These are phyloP conservation scores for Scheffersomyces titani DNA, from an alignment of 1,139 yeast genomes.

Conservation along the genomic window DNA sequence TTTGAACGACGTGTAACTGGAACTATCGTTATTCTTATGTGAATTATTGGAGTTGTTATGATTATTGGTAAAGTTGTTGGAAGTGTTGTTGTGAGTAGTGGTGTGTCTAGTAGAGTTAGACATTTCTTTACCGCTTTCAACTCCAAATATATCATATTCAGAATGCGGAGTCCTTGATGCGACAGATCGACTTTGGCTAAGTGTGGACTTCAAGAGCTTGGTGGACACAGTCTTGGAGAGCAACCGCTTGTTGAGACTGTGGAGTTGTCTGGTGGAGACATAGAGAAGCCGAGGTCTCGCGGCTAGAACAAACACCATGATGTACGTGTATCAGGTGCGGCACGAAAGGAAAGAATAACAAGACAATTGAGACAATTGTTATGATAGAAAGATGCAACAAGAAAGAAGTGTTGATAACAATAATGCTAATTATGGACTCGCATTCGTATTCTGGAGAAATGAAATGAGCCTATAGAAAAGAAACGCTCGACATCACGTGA, in stretches of 20 bases:
- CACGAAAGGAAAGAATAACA: background rate
- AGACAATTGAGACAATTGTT: background rate
- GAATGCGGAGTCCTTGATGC: background rate
- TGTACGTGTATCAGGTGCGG: background rate
- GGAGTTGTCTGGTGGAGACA: slow-evolving; percentile 25
- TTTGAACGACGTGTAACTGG: slow-evolving; percentile 13
- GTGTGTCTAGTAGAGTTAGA: background rate
- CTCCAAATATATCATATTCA: background rate
- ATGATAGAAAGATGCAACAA: background rate
- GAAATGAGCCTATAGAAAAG: background rate
- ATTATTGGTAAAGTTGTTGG: slow-evolving; percentile 7
- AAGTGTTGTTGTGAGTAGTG: slow-evolving; percentile 4
- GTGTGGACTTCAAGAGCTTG: background rate
- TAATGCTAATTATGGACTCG: background rate
- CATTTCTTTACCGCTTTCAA: background rate
- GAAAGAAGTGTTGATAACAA: background rate
- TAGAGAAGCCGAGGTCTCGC: slow-evolving; percentile 32
- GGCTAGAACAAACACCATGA: slow-evolving; percentile 33
- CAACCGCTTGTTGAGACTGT: slow-evolving; percentile 9
- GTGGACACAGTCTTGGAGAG: background rate
- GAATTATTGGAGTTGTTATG: background rate
- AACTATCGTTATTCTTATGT: slow-evolving; percentile 1
- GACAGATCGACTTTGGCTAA: background rate
- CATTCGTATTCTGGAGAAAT: background rate
- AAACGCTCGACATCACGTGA: slow-evolving; percentile 5